Base-by-base conservation (phyloP, 257 asterid species). In the Nicotiana sylvestris region DNA sequence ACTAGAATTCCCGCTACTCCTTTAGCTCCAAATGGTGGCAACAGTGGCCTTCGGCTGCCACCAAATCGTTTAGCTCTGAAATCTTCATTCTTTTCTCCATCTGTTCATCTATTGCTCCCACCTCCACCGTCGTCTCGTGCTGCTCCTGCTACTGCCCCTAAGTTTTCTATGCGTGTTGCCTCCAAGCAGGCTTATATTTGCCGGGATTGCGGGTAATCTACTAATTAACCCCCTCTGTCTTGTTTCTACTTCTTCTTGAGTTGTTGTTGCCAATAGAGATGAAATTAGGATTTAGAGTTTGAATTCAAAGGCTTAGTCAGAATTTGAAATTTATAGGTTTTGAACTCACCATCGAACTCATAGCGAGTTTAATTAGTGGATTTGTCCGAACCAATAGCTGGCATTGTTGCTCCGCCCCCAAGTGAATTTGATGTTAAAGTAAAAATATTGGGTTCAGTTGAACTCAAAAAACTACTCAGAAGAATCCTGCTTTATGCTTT, bases 161-260 rank as follows among this genome's bases (percentile, higher is more conserved):
- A 87, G 82, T 85, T 92, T 89, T 85, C 92, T 21, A 95, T 95
- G 99, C 94, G 95, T 2, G 88, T 92, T 0, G 87, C 98, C 70
- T 89, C 97, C 83, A 96, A 94, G 68, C 98, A 96, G 84, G 90
- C 98, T 82, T 96, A 94, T 84, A 91, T 96, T 84, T 96, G 99
- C 89, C 95, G 99, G 21, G 98, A 96, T 88, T 96, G 98, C 88
- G 98, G 98, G 99, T 95, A 81, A n/a, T 49, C 6, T 80, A 55
- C 76, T 7, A 15, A n/a, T 39, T 9, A 21, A 1, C 7, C 2
- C 15, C 51, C 4, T 5, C 9, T 32, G n/a, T 7, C 15, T 6
- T 15, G 6, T 21, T 8, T 30, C 27, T 17, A 57, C 17, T n/a
- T n/a, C n/a, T 13, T 29, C 56, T 35, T 32, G 9, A 39, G n/a